These are phyloP conservation scores for Elsinoe perseae DNA, from an alignment of 2,329 filamentous ascomycete species.

Conservation along the genomic window DNA sequence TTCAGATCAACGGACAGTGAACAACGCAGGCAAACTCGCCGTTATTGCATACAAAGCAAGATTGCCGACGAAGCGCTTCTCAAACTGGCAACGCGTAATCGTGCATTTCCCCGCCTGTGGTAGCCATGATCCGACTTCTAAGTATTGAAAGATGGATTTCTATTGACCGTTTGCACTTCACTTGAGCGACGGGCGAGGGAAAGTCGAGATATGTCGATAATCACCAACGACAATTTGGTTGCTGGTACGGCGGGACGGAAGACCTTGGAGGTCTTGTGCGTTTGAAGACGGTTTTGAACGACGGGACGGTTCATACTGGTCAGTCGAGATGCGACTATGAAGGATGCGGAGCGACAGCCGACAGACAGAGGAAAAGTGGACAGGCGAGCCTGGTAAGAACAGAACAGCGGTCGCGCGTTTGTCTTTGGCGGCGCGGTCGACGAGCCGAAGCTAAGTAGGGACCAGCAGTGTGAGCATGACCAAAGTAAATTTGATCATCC, in stretches of 20 bases:
- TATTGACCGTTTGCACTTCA: conserved; percentile 11
- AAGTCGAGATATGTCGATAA: conserved; percentile 10
- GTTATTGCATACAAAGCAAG: not conserved
- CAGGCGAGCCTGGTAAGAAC: not conserved
- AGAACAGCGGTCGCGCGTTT: conserved; percentile 1
- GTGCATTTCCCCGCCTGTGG: not conserved
- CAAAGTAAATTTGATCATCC: not conserved
- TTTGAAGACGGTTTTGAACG: not conserved
- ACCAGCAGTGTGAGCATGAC: not conserved
- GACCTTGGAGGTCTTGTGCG: not conserved
- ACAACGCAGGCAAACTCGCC: not conserved
- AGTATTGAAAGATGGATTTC: not conserved
- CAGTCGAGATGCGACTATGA: conserved; percentile 6
- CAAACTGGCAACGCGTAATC: not conserved
- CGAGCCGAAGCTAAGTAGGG: conserved; percentile 4
- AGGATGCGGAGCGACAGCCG: not conserved
- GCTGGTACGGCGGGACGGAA: conserved; percentile 3
- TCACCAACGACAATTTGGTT: conserved; percentile 11
- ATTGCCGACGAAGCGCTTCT: not conserved
- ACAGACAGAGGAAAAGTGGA: not conserved
- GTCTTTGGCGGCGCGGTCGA: conserved; percentile 12
- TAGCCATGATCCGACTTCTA: not conserved
- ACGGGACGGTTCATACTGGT: conserved; percentile 5
- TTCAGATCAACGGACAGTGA: not conserved
- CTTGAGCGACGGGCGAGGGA: conserved; percentile 8